A percentile compares a stretch with the other conserved stretches of the same genome.
Conservation (phyloP, 1,284 basidiomycete genomes). For the Trichosporon asahii region DNA sequence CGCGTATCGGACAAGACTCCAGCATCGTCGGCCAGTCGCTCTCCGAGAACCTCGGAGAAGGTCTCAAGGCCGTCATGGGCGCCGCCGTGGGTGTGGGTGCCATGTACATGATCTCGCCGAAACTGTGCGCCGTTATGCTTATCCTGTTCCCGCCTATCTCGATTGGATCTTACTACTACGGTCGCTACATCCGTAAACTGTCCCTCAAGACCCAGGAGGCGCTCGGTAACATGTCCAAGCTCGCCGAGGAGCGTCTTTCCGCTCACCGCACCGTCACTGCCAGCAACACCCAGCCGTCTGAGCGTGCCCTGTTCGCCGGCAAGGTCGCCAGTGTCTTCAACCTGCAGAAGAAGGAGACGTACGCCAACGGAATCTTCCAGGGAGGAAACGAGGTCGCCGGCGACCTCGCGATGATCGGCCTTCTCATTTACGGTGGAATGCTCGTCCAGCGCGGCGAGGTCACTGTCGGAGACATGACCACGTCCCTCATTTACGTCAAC, state of each 20-base stretch:
- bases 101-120: conserved; percentile 49
- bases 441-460: conserved; percentile 46
- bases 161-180: conserved; percentile 49
- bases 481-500: conserved; percentile 50
- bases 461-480: conserved; percentile 49
- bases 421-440: conserved; percentile 48
- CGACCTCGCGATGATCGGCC: conserved; percentile 49
- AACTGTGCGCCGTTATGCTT: conserved; percentile 46
- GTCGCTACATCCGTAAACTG: conserved; percentile 46
- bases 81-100: conserved; percentile 46
- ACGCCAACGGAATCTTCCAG: conserved; percentile 49
- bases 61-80: conserved; percentile 47
- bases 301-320: conserved; percentile 38
- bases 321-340: conserved; percentile 45
- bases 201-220: conserved; percentile 49
- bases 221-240: conserved; percentile 47
- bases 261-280: conserved; percentile 50
- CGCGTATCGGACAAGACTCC: conserved; percentile 49
- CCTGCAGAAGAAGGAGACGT: conserved; percentile 48
- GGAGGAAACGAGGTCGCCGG: conserved; percentile 48
- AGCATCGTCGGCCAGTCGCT: conserved; percentile 48
- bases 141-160: conserved; percentile 49
- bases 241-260: conserved; percentile 48
- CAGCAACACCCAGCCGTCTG: conserved; percentile 45
- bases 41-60: conserved; percentile 48